These are phyloP conservation scores for Pisolithus albus DNA, from an alignment of 768 basidiomycete species.

Conservation along the genomic window DNA sequence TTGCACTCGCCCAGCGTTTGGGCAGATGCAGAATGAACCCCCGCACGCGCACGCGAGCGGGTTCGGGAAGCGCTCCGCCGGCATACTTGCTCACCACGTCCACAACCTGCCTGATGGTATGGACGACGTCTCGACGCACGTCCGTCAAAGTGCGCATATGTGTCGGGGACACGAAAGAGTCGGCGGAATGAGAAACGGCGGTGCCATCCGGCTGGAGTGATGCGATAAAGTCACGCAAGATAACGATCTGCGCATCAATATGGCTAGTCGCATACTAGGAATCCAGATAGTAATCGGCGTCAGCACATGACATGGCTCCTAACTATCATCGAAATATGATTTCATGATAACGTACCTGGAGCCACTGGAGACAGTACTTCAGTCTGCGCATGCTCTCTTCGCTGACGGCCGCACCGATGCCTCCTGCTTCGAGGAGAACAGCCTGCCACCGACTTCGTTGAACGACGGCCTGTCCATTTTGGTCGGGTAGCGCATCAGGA, in stretches of 20 bases:
- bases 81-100: constrained; percentile 82
- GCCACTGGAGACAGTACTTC: constrained; percentile 82
- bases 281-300: not conserved
- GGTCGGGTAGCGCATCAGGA: constrained; percentile 10
- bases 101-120: constrained; percentile 84
- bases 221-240: constrained; percentile 78
- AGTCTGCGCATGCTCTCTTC: constrained; percentile 86
- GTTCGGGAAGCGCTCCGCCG: constrained; percentile 81
- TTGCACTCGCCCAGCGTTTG: constrained; percentile 64
- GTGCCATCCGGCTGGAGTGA: constrained; percentile 44
- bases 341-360: constrained; percentile 50
- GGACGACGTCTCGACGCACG: constrained; percentile 77
- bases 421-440: constrained; percentile 79
- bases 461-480: constrained; percentile 44
- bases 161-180: constrained; percentile 34
- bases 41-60: constrained; percentile 65
- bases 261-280: constrained; percentile 76
- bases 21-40: constrained; percentile 77
- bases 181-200: constrained; percentile 17
- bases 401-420: constrained; percentile 80
- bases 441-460: constrained; percentile 82
- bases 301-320: not conserved
- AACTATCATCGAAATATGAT: not conserved
- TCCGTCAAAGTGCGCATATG: constrained; percentile 65
- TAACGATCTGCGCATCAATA: constrained; percentile 80